phyloP scores from a whole-genome alignment of 2,329 filamentous ascomycete species.

The Claviceps lovelessii region DNA sequence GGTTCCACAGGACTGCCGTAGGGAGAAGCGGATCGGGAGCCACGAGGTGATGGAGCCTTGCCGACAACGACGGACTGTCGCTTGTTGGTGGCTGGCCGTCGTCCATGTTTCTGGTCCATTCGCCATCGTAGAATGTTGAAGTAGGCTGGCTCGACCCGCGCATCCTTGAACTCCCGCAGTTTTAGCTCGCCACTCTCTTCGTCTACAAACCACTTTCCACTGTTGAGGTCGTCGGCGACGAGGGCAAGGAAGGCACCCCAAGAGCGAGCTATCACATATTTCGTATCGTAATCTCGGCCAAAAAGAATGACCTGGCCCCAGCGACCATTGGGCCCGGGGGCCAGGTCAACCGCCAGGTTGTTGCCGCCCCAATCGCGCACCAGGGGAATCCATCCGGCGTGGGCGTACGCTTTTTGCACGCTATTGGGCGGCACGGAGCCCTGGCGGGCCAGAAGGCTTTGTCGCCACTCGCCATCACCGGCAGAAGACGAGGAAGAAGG shows the following conservation, averaged over 20 bases:
- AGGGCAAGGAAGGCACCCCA: slow-evolving; percentile 79
- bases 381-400: slow-evolving; percentile 89
- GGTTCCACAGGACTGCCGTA: slow-evolving; percentile 53
- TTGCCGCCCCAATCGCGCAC: slow-evolving; percentile 98
- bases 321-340: slow-evolving; percentile 73
- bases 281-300: slow-evolving; percentile 94
- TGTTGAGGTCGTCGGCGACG: slow-evolving; percentile 79
- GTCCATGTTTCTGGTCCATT: slow-evolving; percentile 85
- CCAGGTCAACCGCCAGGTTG: slow-evolving; percentile 85
- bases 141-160: slow-evolving; percentile 81
- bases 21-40: slow-evolving; percentile 38
- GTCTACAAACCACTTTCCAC: slow-evolving; percentile 81
- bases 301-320: slow-evolving; percentile 98
- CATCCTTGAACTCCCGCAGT: slow-evolving; percentile 77
- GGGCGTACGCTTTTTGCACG: slow-evolving; percentile 84
- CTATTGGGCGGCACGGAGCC: slow-evolving; percentile 76
- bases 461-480: slow-evolving; percentile 55
- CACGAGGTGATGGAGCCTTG: slow-evolving; percentile 31
- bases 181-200: slow-evolving; percentile 88
- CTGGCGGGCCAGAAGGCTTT: slow-evolving; percentile 71
- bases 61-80: slow-evolving; percentile 36
- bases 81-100: slow-evolving; percentile 34
- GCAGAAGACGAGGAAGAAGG: slow-evolving; percentile 30
- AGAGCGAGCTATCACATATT: slow-evolving; percentile 87
- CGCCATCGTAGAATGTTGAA: slow-evolving; percentile 92